phyloP scores from a whole-genome alignment of 805 yeast species.

The Ogataea ganodermae region DNA sequence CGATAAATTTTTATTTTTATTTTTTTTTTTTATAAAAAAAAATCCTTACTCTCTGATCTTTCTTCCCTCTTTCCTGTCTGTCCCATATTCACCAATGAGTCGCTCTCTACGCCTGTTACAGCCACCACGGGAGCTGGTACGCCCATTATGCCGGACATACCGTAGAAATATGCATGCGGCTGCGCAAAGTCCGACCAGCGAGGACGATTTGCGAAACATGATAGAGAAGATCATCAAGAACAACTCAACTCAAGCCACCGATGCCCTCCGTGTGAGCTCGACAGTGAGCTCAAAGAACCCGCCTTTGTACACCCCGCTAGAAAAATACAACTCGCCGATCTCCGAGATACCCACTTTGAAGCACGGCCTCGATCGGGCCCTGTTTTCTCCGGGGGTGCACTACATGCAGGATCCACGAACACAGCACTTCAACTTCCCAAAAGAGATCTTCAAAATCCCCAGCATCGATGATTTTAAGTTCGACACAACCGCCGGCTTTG shows the following conservation, averaged over 20 bases:
- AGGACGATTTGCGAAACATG: neutral
- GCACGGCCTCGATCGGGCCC: constrained; percentile 67
- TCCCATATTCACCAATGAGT: neutral
- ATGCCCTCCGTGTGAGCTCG: neutral
- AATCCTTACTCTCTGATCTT: neutral
- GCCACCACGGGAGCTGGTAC: no score
- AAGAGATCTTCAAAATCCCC: constrained; percentile 58
- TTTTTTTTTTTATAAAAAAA: neutral
- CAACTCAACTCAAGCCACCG: neutral
- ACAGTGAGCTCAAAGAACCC: constrained; percentile 1
- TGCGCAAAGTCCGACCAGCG: no score
- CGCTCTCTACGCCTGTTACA: neutral
- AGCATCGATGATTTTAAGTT: constrained; percentile 68
- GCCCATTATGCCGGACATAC: no score
- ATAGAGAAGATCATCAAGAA: neutral
- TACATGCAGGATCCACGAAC: constrained; percentile 78
- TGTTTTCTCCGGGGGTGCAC: constrained; percentile 83
- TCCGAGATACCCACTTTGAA: constrained; percentile 54
- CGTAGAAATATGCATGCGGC: no score
- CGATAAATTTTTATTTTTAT: constrained; percentile 4
- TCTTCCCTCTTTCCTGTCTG: neutral
- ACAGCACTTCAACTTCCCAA: constrained; percentile 66
- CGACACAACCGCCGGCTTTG: constrained; percentile 52
- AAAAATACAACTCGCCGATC: constrained; percentile 13
- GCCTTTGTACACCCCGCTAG: constrained; percentile 24